Evolutionary conservation across 192 early-diverging fungal species (phyloP).

Genomic region (Diversispora epigaea): DNA sequence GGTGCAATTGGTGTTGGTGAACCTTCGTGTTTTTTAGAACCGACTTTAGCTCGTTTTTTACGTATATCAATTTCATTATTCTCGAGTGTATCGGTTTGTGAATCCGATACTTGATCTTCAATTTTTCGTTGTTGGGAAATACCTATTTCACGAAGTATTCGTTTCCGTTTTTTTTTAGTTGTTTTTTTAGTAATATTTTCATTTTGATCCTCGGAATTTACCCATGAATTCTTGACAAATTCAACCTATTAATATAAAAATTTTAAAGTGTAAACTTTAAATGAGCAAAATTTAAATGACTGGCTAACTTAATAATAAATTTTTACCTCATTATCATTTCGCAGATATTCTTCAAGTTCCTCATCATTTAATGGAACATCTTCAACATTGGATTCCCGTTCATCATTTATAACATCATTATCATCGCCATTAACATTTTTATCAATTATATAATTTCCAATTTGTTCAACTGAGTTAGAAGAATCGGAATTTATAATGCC

Average conservation of each 20-base stretch:
- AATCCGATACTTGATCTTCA: neutral
- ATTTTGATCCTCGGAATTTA: neutral
- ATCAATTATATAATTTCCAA: neutral
- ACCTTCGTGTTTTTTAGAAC: neutral
- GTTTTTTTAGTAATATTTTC: neutral
- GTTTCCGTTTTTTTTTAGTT: neutral
- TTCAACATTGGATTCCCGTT: neutral
- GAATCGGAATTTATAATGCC: neutral
- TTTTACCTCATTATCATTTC: slow-evolving; percentile 1
- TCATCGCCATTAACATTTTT: neutral
- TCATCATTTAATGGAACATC: neutral
- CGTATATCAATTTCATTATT: neutral
- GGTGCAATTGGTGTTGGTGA: neutral
- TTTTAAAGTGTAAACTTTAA: neutral
- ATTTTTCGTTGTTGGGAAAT: neutral
- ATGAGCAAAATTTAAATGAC: neutral
- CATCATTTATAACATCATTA: neutral
- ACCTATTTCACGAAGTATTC: neutral
- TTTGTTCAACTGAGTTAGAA: neutral
- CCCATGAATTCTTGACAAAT: neutral
- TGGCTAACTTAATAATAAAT: neutral
- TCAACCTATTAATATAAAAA: neutral
- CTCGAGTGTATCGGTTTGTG: neutral
- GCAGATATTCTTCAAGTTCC: neutral
- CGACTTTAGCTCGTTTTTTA: neutral